A percentile compares a stretch with the other conserved stretches of the same genome.
Evolutionary conservation across 495 filamentous ascomycete species (phyloP).

Genomic region (Annulohypoxylon nitens): DNA sequence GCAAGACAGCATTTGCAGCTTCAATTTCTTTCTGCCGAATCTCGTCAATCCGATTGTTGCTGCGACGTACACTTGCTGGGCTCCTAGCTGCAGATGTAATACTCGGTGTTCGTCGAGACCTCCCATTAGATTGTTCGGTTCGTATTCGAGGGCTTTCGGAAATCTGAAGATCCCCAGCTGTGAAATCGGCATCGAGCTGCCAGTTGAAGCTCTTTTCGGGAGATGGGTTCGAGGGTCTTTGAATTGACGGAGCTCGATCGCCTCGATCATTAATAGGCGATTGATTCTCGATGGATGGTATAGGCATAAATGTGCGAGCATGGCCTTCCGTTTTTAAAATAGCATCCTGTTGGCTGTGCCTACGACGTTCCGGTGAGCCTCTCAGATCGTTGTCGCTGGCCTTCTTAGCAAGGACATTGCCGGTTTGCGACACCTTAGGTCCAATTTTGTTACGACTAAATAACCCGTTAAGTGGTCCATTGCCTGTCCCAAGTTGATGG

Average conservation of each 20-base stretch:
- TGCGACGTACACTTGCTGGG: conserved; percentile 26
- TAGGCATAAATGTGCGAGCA: conserved; percentile 52
- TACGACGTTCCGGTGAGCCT: conserved; percentile 28
- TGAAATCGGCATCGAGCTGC: conserved; percentile 73
- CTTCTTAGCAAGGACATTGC: conserved; percentile 52
- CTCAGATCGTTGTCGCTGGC: conserved; percentile 52
- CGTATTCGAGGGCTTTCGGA: conserved; percentile 70
- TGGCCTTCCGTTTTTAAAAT: conserved; percentile 28
- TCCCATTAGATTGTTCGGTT: conserved; percentile 30
- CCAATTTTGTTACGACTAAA: conserved; percentile 51
- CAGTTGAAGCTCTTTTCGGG: conserved; percentile 65
- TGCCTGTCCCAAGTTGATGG: conserved; percentile 41
- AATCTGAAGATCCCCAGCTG: conserved; percentile 70
- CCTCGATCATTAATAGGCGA: conserved; percentile 52
- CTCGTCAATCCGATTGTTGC: conserved; percentile 58
- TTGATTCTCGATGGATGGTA: conserved; percentile 63
- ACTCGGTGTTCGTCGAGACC: conserved; percentile 19
- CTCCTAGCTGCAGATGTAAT: conserved; percentile 26
- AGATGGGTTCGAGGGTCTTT: conserved; percentile 57
- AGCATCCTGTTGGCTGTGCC: conserved; percentile 27
- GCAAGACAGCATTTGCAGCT: conserved; percentile 44
- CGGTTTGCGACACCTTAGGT: conserved; percentile 52
- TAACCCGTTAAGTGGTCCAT: conserved; percentile 38
- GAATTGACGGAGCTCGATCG: conserved; percentile 51
- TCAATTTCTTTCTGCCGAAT: conserved; percentile 58